phyloP scores from a whole-genome alignment of 2,329 filamentous ascomycete genomes.

The Colletotrichum lentis region DNA sequence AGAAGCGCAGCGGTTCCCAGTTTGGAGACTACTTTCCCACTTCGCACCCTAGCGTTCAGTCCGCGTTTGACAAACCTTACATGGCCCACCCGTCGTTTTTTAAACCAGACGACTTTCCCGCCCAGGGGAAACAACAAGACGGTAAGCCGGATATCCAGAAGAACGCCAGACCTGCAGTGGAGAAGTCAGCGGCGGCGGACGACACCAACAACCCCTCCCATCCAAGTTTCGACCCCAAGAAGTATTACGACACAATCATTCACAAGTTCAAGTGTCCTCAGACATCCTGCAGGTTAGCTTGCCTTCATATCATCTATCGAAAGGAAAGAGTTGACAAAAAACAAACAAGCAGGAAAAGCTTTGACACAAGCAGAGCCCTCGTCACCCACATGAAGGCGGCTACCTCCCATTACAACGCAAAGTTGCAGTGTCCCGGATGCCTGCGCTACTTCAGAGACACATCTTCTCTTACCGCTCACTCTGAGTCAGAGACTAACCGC shows the following conservation, averaged over 20 bases:
- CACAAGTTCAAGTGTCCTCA: constrained; percentile 64
- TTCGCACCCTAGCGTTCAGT: constrained; percentile 23
- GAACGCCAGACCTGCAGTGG: constrained; percentile 39
- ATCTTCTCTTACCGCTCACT: constrained; percentile 57
- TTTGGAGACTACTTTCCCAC: constrained; percentile 39
- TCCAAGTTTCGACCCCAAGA: constrained; percentile 55
- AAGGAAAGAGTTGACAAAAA: constrained; percentile 29
- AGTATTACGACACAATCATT: constrained; percentile 55
- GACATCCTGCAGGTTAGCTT: constrained; percentile 58
- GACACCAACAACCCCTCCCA: constrained; percentile 56
- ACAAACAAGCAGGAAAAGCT: constrained; percentile 50
- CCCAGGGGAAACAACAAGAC: constrained; percentile 32
- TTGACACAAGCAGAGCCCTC: constrained; percentile 47
- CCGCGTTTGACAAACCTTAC: constrained; percentile 25
- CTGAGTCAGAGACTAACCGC: constrained; percentile 53
- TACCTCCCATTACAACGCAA: constrained; percentile 48
- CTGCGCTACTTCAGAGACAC: constrained; percentile 51
- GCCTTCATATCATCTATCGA: no score
- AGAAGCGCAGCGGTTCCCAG: constrained; percentile 36
- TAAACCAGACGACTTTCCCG: constrained; percentile 32
- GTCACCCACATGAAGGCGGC: constrained; percentile 55
- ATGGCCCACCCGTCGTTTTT: constrained; percentile 31
- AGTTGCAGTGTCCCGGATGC: constrained; percentile 58
- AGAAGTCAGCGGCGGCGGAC: constrained; percentile 39
- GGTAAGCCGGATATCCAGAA: constrained; percentile 43